A percentile compares a stretch with the other conserved stretches of the same genome.
These are phyloP conservation scores for Pittosporum tobira DNA, from an alignment of 129 eudicot species.

Conservation along the genomic window DNA sequence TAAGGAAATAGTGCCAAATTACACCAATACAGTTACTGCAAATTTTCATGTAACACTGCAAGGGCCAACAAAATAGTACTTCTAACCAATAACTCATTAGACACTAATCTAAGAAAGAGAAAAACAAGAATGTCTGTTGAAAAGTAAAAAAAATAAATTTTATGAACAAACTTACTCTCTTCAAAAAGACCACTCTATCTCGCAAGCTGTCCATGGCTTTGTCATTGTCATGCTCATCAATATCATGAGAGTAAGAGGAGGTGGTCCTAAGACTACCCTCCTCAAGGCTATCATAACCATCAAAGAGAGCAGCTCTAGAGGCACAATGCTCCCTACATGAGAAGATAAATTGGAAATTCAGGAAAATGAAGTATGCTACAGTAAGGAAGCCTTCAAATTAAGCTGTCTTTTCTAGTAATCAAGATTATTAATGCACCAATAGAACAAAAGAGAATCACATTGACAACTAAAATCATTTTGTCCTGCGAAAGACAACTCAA, in stretches of 20 bases:
- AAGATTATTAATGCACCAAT: not conserved
- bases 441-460: too few relatives aligned
- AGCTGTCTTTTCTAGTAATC: not conserved
- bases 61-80: not conserved
- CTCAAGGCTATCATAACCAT: constrained; percentile 62
- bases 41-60: too few relatives aligned
- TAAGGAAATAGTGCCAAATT: too few relatives aligned
- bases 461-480: too few relatives aligned
- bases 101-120: not conserved
- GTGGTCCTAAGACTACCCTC: constrained; percentile 74
- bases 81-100: too few relatives aligned
- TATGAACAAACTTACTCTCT: constrained; percentile 45
- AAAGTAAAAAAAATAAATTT: not conserved
- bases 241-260: constrained; percentile 46
- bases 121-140: too few relatives aligned
- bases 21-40: too few relatives aligned
- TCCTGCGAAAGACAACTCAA: too few relatives aligned
- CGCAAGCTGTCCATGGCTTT: constrained; percentile 59
- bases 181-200: constrained; percentile 67
- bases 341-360: not conserved
- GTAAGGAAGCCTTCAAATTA: not conserved
- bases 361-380: not conserved
- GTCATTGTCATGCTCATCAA: constrained; percentile 62
- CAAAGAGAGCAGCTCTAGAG: constrained; percentile 65
- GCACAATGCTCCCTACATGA: constrained; percentile 60